Evolutionary conservation across 2,329 filamentous ascomycete species (phyloP).

Genomic region (Exophiala calicioides): DNA sequence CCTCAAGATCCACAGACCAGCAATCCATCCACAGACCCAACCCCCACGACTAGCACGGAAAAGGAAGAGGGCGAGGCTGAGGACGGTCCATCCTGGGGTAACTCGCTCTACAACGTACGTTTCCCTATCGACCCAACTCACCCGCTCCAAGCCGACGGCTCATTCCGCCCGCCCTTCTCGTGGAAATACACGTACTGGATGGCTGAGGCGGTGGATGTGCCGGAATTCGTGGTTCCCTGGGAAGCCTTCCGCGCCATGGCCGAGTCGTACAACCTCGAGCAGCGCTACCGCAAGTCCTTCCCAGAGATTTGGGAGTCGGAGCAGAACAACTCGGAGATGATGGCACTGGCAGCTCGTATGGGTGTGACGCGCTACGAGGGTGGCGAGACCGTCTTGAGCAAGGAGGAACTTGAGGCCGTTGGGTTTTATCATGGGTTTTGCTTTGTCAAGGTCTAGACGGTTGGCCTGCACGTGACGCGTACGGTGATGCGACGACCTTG

Average conservation of each 20-base stretch:
- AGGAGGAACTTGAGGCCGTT: slow-evolving; percentile 87
- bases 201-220: slow-evolving; percentile 92
- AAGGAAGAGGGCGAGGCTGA: slow-evolving; percentile 50
- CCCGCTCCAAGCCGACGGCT: slow-evolving; percentile 75
- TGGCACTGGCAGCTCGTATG: slow-evolving; percentile 92
- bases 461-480: background rate
- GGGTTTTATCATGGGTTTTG: slow-evolving; percentile 91
- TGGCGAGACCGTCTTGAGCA: slow-evolving; percentile 67
- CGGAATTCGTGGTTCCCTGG: slow-evolving; percentile 98
- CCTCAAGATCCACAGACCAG: slow-evolving; percentile 15
- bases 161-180: slow-evolving; percentile 91
- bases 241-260: slow-evolving; percentile 94
- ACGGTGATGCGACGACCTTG: background rate
- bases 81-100: slow-evolving; percentile 79
- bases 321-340: slow-evolving; percentile 78
- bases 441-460: slow-evolving; percentile 84
- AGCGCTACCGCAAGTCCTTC: slow-evolving; percentile 92
- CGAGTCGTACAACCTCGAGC: slow-evolving; percentile 93
- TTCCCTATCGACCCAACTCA: slow-evolving; percentile 64
- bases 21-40: too few species aligned
- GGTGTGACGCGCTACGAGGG: slow-evolving; percentile 74
- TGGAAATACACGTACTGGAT: slow-evolving; percentile 99
- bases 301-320: slow-evolving; percentile 88
- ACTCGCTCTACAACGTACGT: slow-evolving; percentile 85
- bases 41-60: too few species aligned